Percentiles rank a stretch among this genome's conserved stretches.
These are phyloP conservation scores for Puccinia horiana DNA, from an alignment of 1,284 basidiomycete species.

Conservation along the genomic window DNA sequence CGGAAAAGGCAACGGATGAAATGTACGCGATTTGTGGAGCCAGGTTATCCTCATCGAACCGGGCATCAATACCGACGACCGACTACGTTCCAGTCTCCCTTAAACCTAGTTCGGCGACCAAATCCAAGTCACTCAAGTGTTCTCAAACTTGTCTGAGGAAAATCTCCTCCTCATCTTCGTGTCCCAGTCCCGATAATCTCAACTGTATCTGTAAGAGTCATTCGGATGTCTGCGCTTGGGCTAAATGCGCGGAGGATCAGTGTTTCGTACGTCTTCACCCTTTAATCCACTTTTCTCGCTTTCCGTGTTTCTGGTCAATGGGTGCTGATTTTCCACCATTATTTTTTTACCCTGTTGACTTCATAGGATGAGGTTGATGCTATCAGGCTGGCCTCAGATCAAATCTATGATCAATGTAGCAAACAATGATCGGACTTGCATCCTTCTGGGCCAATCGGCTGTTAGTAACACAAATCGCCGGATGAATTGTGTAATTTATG, in stretches of 20 bases:
- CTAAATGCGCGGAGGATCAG: constrained; percentile 39
- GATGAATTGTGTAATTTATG: background rate
- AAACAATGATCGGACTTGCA: background rate
- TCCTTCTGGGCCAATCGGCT: background rate
- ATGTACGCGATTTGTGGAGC: constrained; percentile 36
- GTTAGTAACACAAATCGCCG: background rate
- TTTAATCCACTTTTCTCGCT: background rate
- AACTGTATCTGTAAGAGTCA: constrained; percentile 38
- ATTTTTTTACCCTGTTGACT: background rate
- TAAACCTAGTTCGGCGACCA: constrained; percentile 15
- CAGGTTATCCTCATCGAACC: constrained; percentile 11
- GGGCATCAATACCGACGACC: constrained; percentile 10
- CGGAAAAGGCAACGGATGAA: constrained; percentile 32
- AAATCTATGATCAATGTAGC: constrained; percentile 39
- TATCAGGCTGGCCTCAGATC: constrained; percentile 36
- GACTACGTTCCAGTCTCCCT: constrained; percentile 26
- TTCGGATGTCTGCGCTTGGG: constrained; percentile 40
- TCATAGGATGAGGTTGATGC: constrained; percentile 35
- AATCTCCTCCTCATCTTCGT: background rate
- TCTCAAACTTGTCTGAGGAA: constrained; percentile 7
- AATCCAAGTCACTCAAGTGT: constrained; percentile 29
- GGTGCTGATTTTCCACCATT: background rate
- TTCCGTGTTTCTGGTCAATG: background rate
- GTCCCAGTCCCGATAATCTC: constrained; percentile 11
- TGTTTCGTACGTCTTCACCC: constrained; percentile 28